phyloP scores from a whole-genome alignment of 176 grass and related monocot species.

The Triticum dicoccoides region DNA sequence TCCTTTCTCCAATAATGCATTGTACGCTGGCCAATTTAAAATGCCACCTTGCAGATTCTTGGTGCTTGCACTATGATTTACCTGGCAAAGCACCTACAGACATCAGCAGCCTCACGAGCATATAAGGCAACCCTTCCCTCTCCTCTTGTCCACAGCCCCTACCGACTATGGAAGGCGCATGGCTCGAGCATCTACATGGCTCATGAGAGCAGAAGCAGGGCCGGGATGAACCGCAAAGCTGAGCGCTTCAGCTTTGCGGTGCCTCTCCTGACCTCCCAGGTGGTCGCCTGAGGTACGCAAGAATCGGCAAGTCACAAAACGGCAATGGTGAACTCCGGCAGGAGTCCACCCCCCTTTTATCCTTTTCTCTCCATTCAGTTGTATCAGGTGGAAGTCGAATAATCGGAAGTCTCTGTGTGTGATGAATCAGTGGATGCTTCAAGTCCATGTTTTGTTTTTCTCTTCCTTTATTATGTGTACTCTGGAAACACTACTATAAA shows the following conservation, averaged over 20 bases:
- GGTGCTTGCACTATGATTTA: constrained; percentile 24
- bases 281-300: constrained; percentile 34
- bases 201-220: constrained; percentile 37
- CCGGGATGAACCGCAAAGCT: constrained; percentile 20
- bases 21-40: constrained; percentile 28
- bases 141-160: constrained; percentile 18
- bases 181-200: constrained; percentile 48
- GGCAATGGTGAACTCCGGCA: constrained; percentile 48
- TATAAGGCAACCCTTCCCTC: constrained; percentile 32
- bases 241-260: constrained; percentile 27
- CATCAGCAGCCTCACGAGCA: constrained; percentile 10
- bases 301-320: constrained; percentile 57
- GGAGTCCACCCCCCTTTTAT: constrained; percentile 20
- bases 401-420: neutral
- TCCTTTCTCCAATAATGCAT: constrained; percentile 47
- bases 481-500: constrained; percentile 22
- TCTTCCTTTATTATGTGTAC: neutral
- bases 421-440: constrained; percentile 11
- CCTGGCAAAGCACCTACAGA: constrained; percentile 29
- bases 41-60: constrained; percentile 25
- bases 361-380: constrained; percentile 9
- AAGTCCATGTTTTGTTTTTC: constrained; percentile 7
- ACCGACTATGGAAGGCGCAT: constrained; percentile 37
- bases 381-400: constrained; percentile 23
- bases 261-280: constrained; percentile 33